These are phyloP conservation scores for Pythium periplocum DNA, from an alignment of 352 stramenopile genomes.

Conservation along the genomic window DNA sequence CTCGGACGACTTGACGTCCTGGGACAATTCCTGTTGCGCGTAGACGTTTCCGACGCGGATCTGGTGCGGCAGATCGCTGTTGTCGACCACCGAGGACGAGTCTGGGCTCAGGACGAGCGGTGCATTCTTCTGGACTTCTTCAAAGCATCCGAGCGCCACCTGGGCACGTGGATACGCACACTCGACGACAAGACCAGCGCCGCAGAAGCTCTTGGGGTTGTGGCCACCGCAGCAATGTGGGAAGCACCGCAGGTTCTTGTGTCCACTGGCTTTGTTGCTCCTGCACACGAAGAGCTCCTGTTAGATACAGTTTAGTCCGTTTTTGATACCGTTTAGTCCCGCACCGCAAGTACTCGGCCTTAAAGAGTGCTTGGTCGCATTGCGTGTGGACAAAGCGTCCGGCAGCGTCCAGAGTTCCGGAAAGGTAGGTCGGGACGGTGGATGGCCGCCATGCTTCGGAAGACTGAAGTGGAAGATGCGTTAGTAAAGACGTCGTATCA, in stretches of 20 bases:
- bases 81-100: slow-evolving; percentile 8
- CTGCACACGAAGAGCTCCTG: slow-evolving; percentile 18
- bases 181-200: slow-evolving; percentile 72
- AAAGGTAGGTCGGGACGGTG: slow-evolving; percentile 1
- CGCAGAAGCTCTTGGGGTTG: slow-evolving; percentile 84
- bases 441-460: neutral
- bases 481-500: neutral
- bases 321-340: too few species aligned
- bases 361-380: slow-evolving; percentile 73
- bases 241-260: slow-evolving; percentile 84
- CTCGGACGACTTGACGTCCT: slow-evolving; percentile 73
- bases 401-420: neutral
- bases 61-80: neutral
- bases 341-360: slow-evolving; percentile 64
- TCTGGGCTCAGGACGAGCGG: slow-evolving; percentile 1
- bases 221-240: slow-evolving; percentile 78
- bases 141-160: slow-evolving; percentile 65
- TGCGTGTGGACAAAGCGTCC: slow-evolving; percentile 57
- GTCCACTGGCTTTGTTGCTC: slow-evolving; percentile 82
- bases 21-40: slow-evolving; percentile 47
- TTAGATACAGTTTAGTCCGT: too few species aligned
- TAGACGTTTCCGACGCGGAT: slow-evolving; percentile 49
- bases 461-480: neutral
- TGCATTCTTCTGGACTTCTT: slow-evolving; percentile 40
- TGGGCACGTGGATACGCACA: slow-evolving; percentile 47